phyloP scores from a whole-genome alignment of 495 filamentous ascomycete species.

The Friedmanniomyces endolithicus region DNA sequence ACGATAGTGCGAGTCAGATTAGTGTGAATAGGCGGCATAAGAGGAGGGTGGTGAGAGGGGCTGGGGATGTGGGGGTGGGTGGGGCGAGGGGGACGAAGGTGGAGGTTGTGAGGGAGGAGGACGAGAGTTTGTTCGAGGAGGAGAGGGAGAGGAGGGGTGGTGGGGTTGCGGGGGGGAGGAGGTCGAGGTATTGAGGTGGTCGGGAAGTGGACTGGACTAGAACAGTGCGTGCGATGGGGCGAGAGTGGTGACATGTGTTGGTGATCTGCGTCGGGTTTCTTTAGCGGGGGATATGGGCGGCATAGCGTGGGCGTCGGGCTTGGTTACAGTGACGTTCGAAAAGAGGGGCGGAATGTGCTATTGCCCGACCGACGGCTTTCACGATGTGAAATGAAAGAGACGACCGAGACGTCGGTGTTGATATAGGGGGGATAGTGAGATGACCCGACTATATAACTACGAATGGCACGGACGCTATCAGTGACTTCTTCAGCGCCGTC shows the following conservation, averaged over 20 bases:
- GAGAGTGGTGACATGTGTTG: background rate
- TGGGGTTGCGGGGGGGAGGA: background rate
- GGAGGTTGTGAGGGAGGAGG: conserved; percentile 75
- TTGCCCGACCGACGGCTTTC: no score
- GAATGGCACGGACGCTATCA: background rate
- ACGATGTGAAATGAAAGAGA: background rate
- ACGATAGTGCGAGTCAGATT: conserved; percentile 76
- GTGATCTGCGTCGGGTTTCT: background rate
- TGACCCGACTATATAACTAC: no score
- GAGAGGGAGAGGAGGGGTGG: background rate
- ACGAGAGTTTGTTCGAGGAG: conserved; percentile 35
- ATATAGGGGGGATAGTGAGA: background rate
- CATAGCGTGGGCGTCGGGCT: background rate
- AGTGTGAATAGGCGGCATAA: conserved; percentile 57
- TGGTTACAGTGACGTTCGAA: no score
- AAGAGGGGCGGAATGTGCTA: no score
- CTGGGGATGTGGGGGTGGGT: conserved; percentile 37
- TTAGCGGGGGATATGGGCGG: background rate
- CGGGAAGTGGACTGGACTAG: background rate
- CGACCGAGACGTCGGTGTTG: background rate
- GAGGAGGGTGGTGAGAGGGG: conserved; percentile 57
- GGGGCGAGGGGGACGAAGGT: conserved; percentile 49
- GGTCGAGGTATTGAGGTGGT: conserved; percentile 17
- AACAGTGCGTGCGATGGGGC: background rate
- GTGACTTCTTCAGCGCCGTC: conserved; percentile 8